phyloP scores from a whole-genome alignment of 345 rosid genomes.

The Nasturtium officinale region DNA sequence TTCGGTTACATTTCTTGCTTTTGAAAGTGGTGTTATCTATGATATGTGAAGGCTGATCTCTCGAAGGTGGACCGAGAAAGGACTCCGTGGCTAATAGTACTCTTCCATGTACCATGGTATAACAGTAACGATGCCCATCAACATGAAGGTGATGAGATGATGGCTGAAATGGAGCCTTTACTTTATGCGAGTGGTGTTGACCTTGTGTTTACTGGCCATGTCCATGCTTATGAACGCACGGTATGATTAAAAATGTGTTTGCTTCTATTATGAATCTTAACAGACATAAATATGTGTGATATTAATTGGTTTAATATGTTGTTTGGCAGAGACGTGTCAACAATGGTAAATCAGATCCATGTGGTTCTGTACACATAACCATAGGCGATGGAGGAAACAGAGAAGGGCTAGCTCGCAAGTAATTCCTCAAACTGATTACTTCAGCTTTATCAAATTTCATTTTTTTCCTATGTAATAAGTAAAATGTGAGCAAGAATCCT shows the following conservation, averaged over 20 bases:
- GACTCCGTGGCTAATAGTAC: constrained; percentile 89
- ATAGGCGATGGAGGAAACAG: constrained; percentile 94
- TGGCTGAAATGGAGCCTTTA: constrained; percentile 83
- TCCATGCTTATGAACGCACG: constrained; percentile 95
- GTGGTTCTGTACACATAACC: constrained; percentile 85
- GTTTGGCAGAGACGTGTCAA: constrained; percentile 65
- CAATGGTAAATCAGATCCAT: constrained; percentile 64
- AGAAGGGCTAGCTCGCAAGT: constrained; percentile 89
- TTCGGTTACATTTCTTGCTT: neutral
- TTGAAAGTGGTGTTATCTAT: neutral
- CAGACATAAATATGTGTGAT: constrained; percentile 5
- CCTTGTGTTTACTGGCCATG: constrained; percentile 79
- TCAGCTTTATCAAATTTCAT: neutral
- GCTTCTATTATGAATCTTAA: neutral
- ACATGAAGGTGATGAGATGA: constrained; percentile 81
- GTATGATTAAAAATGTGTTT: constrained; percentile 45
- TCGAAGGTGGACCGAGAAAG: constrained; percentile 71
- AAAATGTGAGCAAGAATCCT: neutral
- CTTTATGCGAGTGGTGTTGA: constrained; percentile 81
- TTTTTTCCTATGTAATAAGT: neutral
- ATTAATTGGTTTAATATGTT: constrained; percentile 18
- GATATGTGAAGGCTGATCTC: constrained; percentile 66
- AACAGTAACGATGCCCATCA: constrained; percentile 88
- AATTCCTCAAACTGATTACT: constrained; percentile 32
- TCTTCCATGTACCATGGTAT: constrained; percentile 94